These are phyloP conservation scores for Polyporus tsugae DNA, from an alignment of 1,284 basidiomycete genomes.

Conservation along the genomic window DNA sequence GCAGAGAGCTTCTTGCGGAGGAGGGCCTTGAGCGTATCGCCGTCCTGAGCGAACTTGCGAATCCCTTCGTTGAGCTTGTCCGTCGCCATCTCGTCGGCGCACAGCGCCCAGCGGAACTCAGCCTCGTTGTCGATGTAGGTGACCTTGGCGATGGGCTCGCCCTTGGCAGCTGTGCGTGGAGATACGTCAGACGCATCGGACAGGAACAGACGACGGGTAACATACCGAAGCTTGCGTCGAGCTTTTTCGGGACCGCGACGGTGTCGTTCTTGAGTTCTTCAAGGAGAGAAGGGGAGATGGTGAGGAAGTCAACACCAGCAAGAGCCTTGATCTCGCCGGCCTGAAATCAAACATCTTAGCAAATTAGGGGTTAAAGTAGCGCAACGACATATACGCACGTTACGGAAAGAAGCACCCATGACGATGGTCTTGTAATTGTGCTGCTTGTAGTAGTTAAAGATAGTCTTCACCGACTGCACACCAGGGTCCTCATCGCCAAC, in stretches of 20 bases:
- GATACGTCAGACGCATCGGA: background rate
- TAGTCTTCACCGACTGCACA: constrained; percentile 94
- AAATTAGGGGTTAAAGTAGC: constrained; percentile 7
- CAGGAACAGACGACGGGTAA: constrained; percentile 26
- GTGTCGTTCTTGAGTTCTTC: constrained; percentile 91
- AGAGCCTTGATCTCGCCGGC: constrained; percentile 88
- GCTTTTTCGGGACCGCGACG: constrained; percentile 84
- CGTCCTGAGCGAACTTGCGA: constrained; percentile 96
- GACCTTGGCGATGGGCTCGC: constrained; percentile 80
- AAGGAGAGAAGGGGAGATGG: constrained; percentile 91
- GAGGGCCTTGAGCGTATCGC: constrained; percentile 86
- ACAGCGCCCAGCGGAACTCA: constrained; percentile 93
- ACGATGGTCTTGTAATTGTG: constrained; percentile 98
- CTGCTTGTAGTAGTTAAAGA: constrained; percentile 99
- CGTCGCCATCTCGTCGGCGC: constrained; percentile 94
- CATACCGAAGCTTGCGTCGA: constrained; percentile 75
- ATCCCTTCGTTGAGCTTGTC: constrained; percentile 98
- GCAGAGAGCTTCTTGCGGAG: constrained; percentile 82
- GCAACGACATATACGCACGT: constrained; percentile 58
- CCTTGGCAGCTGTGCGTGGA: constrained; percentile 54
- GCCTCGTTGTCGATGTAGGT: constrained; percentile 92
- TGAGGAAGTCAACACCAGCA: constrained; percentile 93
- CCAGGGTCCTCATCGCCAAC: constrained; percentile 94
- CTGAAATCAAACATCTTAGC: constrained; percentile 48
- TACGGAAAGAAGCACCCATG: constrained; percentile 99